Conservation (phyloP, 371 early-diverging fungal genomes). For the Saksenaea vasiformis region DNA sequence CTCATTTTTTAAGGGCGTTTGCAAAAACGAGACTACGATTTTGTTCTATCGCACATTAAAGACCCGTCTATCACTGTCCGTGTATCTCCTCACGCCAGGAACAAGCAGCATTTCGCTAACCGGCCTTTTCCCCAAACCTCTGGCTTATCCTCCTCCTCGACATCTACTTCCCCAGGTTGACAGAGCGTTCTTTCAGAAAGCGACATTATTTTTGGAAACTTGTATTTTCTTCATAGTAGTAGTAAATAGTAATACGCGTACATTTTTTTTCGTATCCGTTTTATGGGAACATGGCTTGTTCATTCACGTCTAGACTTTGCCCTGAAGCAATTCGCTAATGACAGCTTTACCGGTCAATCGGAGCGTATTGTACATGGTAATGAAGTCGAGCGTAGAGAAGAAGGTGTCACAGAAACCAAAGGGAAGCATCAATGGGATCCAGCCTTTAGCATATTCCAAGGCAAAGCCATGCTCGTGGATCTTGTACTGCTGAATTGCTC, state of each 20-base stretch:
- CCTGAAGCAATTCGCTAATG: slow-evolving; percentile 34
- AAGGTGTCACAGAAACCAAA: slow-evolving; percentile 53
- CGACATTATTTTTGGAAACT: no score
- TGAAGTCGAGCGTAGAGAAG: slow-evolving; percentile 51
- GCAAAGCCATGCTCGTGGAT: slow-evolving; percentile 58
- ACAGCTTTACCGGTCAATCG: slow-evolving; percentile 35
- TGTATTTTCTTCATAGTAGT: neutral
- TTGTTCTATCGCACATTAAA: no score
- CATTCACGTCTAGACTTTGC: slow-evolving; percentile 39
- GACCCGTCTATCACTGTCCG: no score
- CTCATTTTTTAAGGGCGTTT: no score
- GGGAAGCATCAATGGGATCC: slow-evolving; percentile 59
- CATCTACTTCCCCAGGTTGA: no score
- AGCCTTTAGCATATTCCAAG: slow-evolving; percentile 58
- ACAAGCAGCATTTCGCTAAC: no score
- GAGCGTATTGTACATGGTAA: slow-evolving; percentile 35
- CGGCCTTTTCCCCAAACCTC: no score
- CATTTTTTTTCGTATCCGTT: neutral
- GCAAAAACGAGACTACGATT: no score
- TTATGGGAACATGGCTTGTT: neutral
- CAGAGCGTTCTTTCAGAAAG: no score
- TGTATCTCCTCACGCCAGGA: no score
- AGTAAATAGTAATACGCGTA: neutral
- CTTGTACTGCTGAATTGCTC: slow-evolving; percentile 54
- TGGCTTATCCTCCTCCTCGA: no score